A percentile compares a stretch with the other conserved stretches of the same genome.
These are phyloP conservation scores for Coniochaeta prunicola DNA, from an alignment of 2,329 filamentous ascomycete species.

Conservation along the genomic window DNA sequence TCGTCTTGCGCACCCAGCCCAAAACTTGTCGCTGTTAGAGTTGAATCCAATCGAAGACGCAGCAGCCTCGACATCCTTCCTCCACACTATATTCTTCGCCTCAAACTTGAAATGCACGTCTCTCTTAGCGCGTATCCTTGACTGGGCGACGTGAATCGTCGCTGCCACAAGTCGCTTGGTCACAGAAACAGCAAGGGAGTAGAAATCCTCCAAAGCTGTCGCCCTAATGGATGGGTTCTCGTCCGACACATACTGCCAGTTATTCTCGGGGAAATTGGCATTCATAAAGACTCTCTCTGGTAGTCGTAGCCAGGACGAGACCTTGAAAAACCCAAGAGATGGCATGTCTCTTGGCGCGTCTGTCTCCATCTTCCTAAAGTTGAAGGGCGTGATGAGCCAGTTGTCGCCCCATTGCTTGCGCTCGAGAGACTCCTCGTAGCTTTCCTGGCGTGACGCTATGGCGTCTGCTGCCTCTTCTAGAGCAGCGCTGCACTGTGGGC, in stretches of 20 bases:
- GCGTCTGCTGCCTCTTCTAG: conserved; percentile 64
- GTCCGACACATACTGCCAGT: conserved; percentile 59
- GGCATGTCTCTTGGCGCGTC: conserved; percentile 25
- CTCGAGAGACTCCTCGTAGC: conserved; percentile 53
- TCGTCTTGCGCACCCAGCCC: conserved; percentile 40
- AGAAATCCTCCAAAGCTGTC: conserved; percentile 70
- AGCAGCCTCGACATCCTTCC: conserved; percentile 42
- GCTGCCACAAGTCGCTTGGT: conserved; percentile 66
- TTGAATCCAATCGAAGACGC: conserved; percentile 37
- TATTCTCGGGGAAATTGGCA: conserved; percentile 48
- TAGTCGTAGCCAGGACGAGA: conserved; percentile 54
- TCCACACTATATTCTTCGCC: conserved; percentile 25
- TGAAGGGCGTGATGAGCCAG: conserved; percentile 55
- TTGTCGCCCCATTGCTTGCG: conserved; percentile 49
- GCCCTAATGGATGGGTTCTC: conserved; percentile 63
- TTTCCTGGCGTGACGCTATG: conserved; percentile 57
- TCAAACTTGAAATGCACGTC: conserved; percentile 13
- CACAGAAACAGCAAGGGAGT: conserved; percentile 58
- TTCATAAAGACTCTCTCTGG: conserved; percentile 73
- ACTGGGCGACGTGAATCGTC: conserved; percentile 61
- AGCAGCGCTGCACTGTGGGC: conserved; percentile 53
- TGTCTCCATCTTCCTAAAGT: conserved; percentile 7
- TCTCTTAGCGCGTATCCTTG: conserved; percentile 51
- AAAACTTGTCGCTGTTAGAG: conserved; percentile 31
- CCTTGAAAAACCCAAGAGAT: conserved; percentile 50